These are phyloP conservation scores for Lichtheimia ornata DNA, from an alignment of 371 early-diverging fungal genomes.

Conservation along the genomic window DNA sequence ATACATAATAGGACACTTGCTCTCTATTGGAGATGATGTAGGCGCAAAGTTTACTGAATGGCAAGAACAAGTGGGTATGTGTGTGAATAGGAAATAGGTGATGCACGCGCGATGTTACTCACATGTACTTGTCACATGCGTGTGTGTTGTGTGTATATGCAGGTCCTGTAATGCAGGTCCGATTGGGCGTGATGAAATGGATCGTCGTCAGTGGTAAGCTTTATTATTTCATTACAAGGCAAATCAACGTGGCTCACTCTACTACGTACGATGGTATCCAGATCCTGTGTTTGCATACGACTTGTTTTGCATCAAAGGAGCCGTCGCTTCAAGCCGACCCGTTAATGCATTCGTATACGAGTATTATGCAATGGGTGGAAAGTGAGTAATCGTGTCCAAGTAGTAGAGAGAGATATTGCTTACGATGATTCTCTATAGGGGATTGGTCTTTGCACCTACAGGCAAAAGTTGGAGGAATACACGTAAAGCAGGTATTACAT, in stretches of 20 bases:
- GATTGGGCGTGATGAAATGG: slow-evolving; percentile 26
- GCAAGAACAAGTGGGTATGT: slow-evolving; percentile 12
- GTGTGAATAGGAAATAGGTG: background rate
- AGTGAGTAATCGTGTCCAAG: slow-evolving; percentile 1
- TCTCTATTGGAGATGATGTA: slow-evolving; percentile 9
- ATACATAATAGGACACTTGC: slow-evolving; percentile 8
- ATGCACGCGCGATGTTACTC: background rate
- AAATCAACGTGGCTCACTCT: too few species aligned
- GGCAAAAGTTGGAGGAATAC: slow-evolving; percentile 16
- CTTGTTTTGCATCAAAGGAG: slow-evolving; percentile 15
- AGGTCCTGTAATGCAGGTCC: slow-evolving; percentile 21
- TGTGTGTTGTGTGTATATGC: too few species aligned
- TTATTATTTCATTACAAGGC: too few species aligned
- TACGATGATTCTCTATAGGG: slow-evolving; percentile 3
- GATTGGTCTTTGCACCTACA: slow-evolving; percentile 8
- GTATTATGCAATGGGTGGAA: slow-evolving; percentile 18
- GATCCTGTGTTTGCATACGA: slow-evolving; percentile 25
- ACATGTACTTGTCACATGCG: too few species aligned
- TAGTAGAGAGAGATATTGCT: background rate
- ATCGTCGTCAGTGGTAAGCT: slow-evolving; percentile 8
- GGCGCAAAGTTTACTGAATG: slow-evolving; percentile 5
- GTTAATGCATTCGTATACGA: slow-evolving; percentile 9
- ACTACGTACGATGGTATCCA: too few species aligned
- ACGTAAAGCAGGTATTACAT: slow-evolving; percentile 10
- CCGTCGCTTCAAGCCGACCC: slow-evolving; percentile 13